Conservation (phyloP, 73 alveolate genomes). For the Durusdinium trenchii region DNA sequence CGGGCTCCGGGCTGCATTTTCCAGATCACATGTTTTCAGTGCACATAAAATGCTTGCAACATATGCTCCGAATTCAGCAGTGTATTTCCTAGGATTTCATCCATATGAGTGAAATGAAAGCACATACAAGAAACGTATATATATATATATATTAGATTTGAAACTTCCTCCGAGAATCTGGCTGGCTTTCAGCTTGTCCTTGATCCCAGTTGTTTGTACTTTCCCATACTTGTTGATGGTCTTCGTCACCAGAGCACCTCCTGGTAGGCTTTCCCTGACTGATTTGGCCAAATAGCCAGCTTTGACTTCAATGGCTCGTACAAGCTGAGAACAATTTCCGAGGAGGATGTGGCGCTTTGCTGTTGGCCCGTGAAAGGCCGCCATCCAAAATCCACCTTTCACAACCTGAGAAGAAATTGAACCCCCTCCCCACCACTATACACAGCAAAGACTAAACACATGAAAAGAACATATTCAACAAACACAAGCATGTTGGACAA, state of each 20-base stretch:
- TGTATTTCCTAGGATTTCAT: too few species aligned
- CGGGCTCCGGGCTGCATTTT: too few species aligned
- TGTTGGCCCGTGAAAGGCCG: background rate
- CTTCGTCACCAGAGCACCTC: background rate
- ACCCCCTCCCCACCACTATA: background rate
- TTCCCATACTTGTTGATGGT: background rate
- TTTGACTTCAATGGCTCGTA: background rate
- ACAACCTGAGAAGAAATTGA: background rate
- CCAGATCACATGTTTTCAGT: too few species aligned
- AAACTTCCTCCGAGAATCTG: background rate
- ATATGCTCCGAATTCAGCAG: too few species aligned
- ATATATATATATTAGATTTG: too few species aligned
- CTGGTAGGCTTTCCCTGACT: background rate
- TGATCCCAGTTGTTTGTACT: background rate
- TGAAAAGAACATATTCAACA: background rate
- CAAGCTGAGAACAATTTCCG: too few species aligned
- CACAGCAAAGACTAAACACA: background rate
- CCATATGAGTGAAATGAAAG: too few species aligned
- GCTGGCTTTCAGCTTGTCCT: background rate
- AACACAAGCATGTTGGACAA: background rate
- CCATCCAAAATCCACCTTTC: constrained; percentile 22
- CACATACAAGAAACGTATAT: too few species aligned
- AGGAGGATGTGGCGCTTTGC: constrained; percentile 35
- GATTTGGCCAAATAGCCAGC: background rate
- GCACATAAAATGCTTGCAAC: too few species aligned